These are phyloP conservation scores for Carex littledalei DNA, from an alignment of 176 grass and related monocot species.

Conservation along the genomic window DNA sequence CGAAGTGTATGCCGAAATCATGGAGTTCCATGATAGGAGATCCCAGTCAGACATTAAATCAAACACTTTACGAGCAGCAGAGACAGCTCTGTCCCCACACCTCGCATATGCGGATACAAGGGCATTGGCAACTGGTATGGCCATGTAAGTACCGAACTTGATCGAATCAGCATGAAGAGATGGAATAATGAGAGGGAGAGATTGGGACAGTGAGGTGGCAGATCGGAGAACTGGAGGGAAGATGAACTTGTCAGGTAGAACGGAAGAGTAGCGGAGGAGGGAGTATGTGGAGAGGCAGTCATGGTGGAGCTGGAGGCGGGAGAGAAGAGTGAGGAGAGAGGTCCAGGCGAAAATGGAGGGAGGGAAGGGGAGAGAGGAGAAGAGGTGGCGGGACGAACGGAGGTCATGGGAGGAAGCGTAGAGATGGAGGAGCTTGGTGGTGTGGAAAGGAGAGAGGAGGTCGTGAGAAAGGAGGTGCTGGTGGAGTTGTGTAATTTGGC, in stretches of 20 bases:
- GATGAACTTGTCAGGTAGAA: conserved; percentile 37
- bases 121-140: conserved; percentile 55
- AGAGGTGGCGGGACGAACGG: conserved; percentile 24
- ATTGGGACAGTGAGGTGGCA: conserved; percentile 33
- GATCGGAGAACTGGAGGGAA: conserved; percentile 36
- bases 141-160: conserved; percentile 45
- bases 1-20: conserved; percentile 23
- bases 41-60: conserved; percentile 27
- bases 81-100: conserved; percentile 14
- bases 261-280: not conserved
- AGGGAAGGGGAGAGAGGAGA: conserved; percentile 29
- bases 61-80: conserved; percentile 35
- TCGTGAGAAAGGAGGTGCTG: conserved; percentile 9
- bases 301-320: not conserved
- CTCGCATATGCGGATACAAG: conserved; percentile 52
- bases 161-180: conserved; percentile 46
- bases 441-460: not conserved
- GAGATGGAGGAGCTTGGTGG: conserved; percentile 7
- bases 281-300: conserved; percentile 16
- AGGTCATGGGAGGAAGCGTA: conserved; percentile 19
- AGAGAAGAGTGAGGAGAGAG: conserved; percentile 1
- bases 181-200: conserved; percentile 31
- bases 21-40: conserved; percentile 50
- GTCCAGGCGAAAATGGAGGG: conserved; percentile 22
- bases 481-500: not conserved